These are phyloP conservation scores for Mortierella polycephala DNA, from an alignment of 371 early-diverging fungal species.

Conservation along the genomic window DNA sequence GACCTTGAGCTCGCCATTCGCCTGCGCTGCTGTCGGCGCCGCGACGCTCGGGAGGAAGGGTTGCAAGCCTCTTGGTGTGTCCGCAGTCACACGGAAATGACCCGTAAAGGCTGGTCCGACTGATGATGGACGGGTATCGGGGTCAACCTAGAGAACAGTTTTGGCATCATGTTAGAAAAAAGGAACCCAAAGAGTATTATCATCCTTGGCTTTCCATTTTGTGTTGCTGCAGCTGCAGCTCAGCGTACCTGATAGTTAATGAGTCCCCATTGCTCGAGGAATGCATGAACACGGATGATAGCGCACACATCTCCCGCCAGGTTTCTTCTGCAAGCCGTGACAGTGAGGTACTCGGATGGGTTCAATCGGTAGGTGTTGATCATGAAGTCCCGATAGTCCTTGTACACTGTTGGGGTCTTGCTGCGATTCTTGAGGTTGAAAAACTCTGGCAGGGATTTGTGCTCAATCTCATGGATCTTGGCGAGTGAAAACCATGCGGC, in stretches of 20 bases:
- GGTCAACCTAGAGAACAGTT: slow-evolving; percentile 75
- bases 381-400: slow-evolving; percentile 98
- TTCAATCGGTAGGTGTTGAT: slow-evolving; percentile 95
- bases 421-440: slow-evolving; percentile 90
- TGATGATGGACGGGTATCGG: slow-evolving; percentile 88
- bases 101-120: slow-evolving; percentile 96
- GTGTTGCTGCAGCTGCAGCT: not conserved
- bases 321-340: slow-evolving; percentile 95
- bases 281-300: slow-evolving; percentile 97
- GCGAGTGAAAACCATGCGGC: slow-evolving; percentile 93
- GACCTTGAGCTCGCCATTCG: slow-evolving; percentile 32
- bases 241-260: slow-evolving; percentile 94
- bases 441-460: slow-evolving; percentile 94
- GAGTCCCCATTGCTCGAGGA: slow-evolving; percentile 99
- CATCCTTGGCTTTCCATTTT: not conserved
- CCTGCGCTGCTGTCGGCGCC: slow-evolving; percentile 42
- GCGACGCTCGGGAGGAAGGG: slow-evolving; percentile 80
- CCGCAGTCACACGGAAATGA: slow-evolving; percentile 95
- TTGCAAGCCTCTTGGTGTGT: slow-evolving; percentile 93
- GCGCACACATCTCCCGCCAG: slow-evolving; percentile 98
- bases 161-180: not conserved
- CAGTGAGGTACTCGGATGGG: slow-evolving; percentile 94
- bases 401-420: slow-evolving; percentile 93
- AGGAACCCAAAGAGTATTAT: not conserved
- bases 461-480: slow-evolving; percentile 92